These are phyloP conservation scores for Pterocarpus macrocarpus DNA, from an alignment of 306 rosid species.

Conservation along the genomic window DNA sequence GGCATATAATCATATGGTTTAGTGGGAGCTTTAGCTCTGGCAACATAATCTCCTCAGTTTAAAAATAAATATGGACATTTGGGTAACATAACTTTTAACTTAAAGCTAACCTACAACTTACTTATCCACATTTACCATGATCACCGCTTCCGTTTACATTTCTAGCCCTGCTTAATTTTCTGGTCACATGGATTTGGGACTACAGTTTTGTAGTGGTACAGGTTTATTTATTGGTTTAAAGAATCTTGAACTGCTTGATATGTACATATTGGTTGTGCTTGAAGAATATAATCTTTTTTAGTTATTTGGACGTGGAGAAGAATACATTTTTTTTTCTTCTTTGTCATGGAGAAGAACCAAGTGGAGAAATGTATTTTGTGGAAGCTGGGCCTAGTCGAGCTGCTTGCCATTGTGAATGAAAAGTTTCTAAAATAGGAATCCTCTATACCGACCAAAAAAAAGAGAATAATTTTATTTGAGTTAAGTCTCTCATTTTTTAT, in stretches of 20 bases:
- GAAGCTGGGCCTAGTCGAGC: background rate
- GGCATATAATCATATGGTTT: background rate
- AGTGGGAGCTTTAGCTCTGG: background rate
- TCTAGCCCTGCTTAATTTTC: background rate
- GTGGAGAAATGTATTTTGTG: background rate
- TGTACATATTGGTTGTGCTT: too few species aligned
- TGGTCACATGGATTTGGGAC: slow-evolving; percentile 2
- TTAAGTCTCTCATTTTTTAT: too few species aligned
- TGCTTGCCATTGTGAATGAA: background rate
- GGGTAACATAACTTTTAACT: background rate
- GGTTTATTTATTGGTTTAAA: background rate
- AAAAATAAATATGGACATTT: background rate
- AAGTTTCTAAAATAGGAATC: too few species aligned
- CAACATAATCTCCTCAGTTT: background rate
- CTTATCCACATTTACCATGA: too few species aligned
- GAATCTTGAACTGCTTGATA: background rate
- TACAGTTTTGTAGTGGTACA: background rate
- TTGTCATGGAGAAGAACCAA: too few species aligned
- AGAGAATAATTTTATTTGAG: too few species aligned
- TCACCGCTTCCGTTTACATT: background rate
- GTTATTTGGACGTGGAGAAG: too few species aligned
- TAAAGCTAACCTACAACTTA: background rate
- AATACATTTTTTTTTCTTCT: too few species aligned
- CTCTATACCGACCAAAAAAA: too few species aligned
- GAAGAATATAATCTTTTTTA: background rate